These are phyloP conservation scores for Aspergillus heteromorphus DNA, from an alignment of 495 filamentous ascomycete species.

Conservation along the genomic window DNA sequence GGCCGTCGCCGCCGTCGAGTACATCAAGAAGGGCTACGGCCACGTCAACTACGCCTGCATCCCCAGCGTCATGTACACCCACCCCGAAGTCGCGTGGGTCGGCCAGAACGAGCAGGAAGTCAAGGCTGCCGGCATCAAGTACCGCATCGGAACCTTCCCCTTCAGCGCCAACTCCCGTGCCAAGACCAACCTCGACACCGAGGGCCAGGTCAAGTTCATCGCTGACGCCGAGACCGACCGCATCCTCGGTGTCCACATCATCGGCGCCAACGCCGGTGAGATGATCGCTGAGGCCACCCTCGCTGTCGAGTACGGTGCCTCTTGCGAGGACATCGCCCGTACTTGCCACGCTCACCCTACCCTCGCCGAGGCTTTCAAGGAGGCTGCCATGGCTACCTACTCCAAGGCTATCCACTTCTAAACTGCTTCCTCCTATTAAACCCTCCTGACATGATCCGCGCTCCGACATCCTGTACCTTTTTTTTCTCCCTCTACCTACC, in stretches of 20 bases:
- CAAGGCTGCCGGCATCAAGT: constrained; percentile 82
- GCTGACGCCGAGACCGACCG: constrained; percentile 95
- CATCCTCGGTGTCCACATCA: constrained; percentile 91
- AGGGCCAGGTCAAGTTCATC: constrained; percentile 96
- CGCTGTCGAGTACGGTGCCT: constrained; percentile 94
- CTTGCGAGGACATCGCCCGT: constrained; percentile 88
- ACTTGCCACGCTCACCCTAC: constrained; percentile 98
- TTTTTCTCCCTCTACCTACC: too few relatives aligned
- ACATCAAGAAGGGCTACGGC: constrained; percentile 93
- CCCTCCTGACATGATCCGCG: constrained; percentile 18
- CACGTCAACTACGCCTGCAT: constrained; percentile 99
- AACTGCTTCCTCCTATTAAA: constrained; percentile 20
- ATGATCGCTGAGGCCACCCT: constrained; percentile 98
- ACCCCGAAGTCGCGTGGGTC: constrained; percentile 98
- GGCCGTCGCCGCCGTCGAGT: constrained; percentile 88
- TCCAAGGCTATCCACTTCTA: constrained; percentile 96
- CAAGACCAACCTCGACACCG: constrained; percentile 97
- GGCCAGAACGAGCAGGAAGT: constrained; percentile 96
- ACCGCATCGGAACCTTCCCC: constrained; percentile 88
- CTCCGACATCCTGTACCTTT: constrained; percentile 32
- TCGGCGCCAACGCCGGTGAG: constrained; percentile 93
- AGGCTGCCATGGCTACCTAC: constrained; percentile 98
- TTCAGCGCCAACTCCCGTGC: constrained; percentile 96
- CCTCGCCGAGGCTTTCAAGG: constrained; percentile 96
- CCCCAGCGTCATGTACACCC: constrained; percentile 98